Evolutionary conservation across 2,329 filamentous ascomycete genomes (phyloP).

Genomic region (Lithohypha guttulata): DNA sequence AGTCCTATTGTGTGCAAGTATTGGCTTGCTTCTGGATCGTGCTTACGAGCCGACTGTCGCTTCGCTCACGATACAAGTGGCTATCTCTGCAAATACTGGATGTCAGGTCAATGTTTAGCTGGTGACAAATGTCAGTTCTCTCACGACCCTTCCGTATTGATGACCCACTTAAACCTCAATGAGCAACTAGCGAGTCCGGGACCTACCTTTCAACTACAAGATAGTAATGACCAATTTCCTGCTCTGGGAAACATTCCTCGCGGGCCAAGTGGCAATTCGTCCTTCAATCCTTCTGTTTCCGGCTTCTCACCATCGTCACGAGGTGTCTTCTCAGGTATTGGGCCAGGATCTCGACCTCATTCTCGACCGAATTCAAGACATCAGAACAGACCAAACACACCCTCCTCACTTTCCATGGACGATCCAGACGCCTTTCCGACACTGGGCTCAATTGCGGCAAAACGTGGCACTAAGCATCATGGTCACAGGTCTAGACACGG

Average conservation of each 20-base stretch:
- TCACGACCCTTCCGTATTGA: constrained; percentile 80
- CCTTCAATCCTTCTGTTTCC: constrained; percentile 30
- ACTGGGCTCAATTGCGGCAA: constrained; percentile 62
- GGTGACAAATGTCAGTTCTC: constrained; percentile 94
- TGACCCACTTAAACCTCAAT: constrained; percentile 60
- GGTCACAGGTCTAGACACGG: constrained; percentile 80
- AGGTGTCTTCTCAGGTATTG: constrained; percentile 12
- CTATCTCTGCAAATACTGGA: constrained; percentile 99
- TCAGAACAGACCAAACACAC: constrained; percentile 45
- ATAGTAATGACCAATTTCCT: constrained; percentile 70
- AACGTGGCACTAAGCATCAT: constrained; percentile 81
- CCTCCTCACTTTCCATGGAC: constrained; percentile 65
- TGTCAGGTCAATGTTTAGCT: constrained; percentile 89
- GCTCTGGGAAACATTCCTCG: constrained; percentile 43
- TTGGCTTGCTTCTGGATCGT: constrained; percentile 90
- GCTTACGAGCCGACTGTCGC: constrained; percentile 85
- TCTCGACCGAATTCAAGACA: constrained; percentile 80
- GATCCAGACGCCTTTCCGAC: constrained; percentile 94
- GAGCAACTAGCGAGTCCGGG: constrained; percentile 46
- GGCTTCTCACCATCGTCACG: constrained; percentile 20
- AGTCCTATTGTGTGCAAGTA: constrained; percentile 94
- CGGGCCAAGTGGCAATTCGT: constrained; percentile 34
- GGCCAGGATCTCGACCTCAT: constrained; percentile 49
- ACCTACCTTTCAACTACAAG: constrained; percentile 66
- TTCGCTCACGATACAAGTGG: constrained; percentile 95